These are phyloP conservation scores for Sporisorium graminicola DNA, from an alignment of 1,284 basidiomycete genomes.

Conservation along the genomic window DNA sequence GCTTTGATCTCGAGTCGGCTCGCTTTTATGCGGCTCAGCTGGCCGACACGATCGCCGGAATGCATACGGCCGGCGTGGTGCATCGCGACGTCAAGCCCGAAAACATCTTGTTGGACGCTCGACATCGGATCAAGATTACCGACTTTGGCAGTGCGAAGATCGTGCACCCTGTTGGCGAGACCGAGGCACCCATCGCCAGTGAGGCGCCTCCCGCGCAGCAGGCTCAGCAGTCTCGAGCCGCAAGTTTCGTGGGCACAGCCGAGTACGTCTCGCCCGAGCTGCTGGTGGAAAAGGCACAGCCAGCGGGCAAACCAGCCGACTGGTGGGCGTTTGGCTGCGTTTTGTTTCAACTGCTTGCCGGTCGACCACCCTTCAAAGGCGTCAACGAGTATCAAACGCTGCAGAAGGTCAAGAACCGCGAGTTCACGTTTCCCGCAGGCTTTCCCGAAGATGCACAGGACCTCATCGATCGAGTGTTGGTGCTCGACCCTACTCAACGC, in stretches of 20 bases:
- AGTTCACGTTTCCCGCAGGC: conserved; percentile 72
- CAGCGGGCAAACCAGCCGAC: conserved; percentile 72
- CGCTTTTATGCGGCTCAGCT: conserved; percentile 65
- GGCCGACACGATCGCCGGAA: conserved; percentile 61
- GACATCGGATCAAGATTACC: conserved; percentile 63
- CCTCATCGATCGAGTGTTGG: conserved; percentile 71
- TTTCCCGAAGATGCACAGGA: conserved; percentile 72
- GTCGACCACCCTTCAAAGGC: conserved; percentile 74
- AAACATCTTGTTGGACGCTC: conserved; percentile 64
- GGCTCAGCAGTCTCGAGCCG: conserved; percentile 69
- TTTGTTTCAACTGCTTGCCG: conserved; percentile 73
- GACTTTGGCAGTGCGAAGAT: conserved; percentile 69
- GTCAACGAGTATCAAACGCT: conserved; percentile 75
- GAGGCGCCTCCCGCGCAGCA: not conserved
- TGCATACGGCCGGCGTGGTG: conserved; percentile 63
- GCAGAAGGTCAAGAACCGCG: conserved; percentile 74
- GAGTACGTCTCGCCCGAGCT: conserved; percentile 96
- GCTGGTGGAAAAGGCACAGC: conserved; percentile 75
- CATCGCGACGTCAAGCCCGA: conserved; percentile 68
- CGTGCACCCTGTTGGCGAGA: conserved; percentile 31
- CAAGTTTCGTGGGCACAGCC: conserved; percentile 94
- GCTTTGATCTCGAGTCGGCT: conserved; percentile 54
- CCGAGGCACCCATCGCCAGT: not conserved
- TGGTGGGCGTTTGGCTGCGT: conserved; percentile 76
- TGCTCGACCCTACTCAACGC: conserved; percentile 61